These are phyloP conservation scores for Phycomyces blakesleeanus DNA, from an alignment of 192 early-diverging fungal genomes.

Conservation along the genomic window DNA sequence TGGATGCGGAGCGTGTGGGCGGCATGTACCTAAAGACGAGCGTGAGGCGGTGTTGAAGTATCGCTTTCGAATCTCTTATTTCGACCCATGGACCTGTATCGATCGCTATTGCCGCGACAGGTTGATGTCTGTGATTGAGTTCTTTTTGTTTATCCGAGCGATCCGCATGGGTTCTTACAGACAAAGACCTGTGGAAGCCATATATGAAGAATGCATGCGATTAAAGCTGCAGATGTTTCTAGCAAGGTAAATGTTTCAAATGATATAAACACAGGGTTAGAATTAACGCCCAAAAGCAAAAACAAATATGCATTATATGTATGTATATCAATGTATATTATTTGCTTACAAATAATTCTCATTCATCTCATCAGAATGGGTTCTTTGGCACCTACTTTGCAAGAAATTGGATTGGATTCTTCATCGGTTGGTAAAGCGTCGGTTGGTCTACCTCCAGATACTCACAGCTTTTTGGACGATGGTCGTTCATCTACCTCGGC, in stretches of 20 bases:
- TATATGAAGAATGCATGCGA: conserved; percentile 77
- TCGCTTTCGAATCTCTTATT: conserved; percentile 60
- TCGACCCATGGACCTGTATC: conserved; percentile 65
- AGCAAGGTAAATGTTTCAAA: conserved; percentile 8
- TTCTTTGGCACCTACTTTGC: not conserved
- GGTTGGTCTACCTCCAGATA: not conserved
- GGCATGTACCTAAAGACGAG: conserved; percentile 27
- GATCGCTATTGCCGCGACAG: conserved; percentile 82
- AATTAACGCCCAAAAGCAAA: too few species aligned
- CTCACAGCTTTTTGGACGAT: not conserved
- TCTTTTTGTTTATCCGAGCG: conserved; percentile 84
- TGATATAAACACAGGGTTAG: too few species aligned
- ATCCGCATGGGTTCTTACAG: conserved; percentile 78
- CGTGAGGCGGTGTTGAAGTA: conserved; percentile 34
- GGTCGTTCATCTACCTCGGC: not conserved
- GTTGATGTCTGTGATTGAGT: conserved; percentile 84
- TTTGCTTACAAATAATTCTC: not conserved
- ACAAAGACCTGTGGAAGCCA: conserved; percentile 58
- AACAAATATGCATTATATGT: too few species aligned
- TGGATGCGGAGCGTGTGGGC: conserved; percentile 48
- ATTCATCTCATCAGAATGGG: not conserved
- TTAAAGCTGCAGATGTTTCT: conserved; percentile 83
- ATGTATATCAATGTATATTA: too few species aligned
- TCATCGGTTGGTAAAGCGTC: not conserved
- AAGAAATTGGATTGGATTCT: not conserved